Evolutionary conservation across 139 green algal species (phyloP).

Genomic region (Closterium sp.): DNA sequence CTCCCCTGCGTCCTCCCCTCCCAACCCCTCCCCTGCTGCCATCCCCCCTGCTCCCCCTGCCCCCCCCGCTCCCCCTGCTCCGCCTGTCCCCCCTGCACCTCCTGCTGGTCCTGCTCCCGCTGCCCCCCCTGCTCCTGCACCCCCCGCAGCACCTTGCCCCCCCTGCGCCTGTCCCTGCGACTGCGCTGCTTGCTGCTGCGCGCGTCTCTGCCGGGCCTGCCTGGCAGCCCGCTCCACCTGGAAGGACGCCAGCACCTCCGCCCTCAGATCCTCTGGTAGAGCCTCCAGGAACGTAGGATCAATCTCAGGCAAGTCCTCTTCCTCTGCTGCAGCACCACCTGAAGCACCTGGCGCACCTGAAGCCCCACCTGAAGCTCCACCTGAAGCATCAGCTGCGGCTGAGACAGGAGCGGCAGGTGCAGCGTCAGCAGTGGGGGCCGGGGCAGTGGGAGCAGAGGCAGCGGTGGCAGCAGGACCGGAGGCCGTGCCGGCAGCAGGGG

Average conservation of each 20-base stretch:
- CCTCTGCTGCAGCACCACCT: constrained; percentile 4
- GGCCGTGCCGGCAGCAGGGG: background rate
- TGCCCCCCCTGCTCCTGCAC: background rate
- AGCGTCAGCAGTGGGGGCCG: background rate
- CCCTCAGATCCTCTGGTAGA: constrained; percentile 47
- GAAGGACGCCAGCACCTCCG: constrained; percentile 44
- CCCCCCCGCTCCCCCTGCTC: background rate
- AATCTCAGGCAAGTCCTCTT: constrained; percentile 16
- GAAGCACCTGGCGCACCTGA: background rate
- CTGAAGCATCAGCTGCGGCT: too few species aligned
- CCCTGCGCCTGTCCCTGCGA: background rate
- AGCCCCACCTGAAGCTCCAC: background rate
- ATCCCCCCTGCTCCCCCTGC: background rate
- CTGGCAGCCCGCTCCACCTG: constrained; percentile 10
- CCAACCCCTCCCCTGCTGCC: background rate
- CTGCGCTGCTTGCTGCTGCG: background rate
- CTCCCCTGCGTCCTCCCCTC: constrained; percentile 13
- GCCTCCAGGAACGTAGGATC: constrained; percentile 53
- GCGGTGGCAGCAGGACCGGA: background rate
- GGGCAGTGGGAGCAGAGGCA: too few species aligned
- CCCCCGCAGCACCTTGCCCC: background rate
- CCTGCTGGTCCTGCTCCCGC: background rate
- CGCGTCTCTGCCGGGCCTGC: background rate
- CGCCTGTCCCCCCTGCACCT: background rate
- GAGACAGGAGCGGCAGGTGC: too few species aligned